phyloP scores from a whole-genome alignment of 2,329 filamentous ascomycete genomes.

The Hypoxylon sp. region DNA sequence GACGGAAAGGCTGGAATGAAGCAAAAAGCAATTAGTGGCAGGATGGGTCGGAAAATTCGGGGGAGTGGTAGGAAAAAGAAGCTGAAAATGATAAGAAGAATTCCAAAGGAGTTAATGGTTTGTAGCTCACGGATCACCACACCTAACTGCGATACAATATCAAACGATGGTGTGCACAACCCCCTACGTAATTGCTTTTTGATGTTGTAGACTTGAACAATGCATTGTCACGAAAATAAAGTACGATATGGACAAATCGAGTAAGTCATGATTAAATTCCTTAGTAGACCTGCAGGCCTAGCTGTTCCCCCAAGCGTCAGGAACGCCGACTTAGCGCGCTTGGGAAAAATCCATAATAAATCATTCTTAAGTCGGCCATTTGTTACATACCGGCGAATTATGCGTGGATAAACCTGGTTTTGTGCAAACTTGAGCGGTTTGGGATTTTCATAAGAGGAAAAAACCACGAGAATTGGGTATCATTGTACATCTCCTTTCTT shows the following conservation, averaged over 20 bases:
- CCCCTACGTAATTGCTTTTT: slow-evolving; percentile 4
- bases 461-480: slow-evolving; percentile 1
- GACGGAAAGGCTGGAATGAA: slow-evolving; percentile 3
- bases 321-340: slow-evolving; percentile 19
- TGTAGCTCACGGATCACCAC: slow-evolving; percentile 13
- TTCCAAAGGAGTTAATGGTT: slow-evolving; percentile 6
- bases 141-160: slow-evolving; percentile 8
- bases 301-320: slow-evolving; percentile 7
- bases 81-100: slow-evolving; percentile 5
- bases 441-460: slow-evolving; percentile 8
- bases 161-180: slow-evolving; percentile 5
- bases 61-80: not conserved
- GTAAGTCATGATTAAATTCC: slow-evolving; percentile 1
- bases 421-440: slow-evolving; percentile 8
- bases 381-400: slow-evolving; percentile 14
- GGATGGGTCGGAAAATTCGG: slow-evolving; percentile 7
- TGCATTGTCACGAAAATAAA: no score
- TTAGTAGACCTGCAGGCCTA: slow-evolving; percentile 1
- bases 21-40: slow-evolving; percentile 13
- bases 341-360: slow-evolving; percentile 16
- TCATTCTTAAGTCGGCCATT: not conserved
- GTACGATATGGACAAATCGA: slow-evolving; percentile 8
- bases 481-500: slow-evolving; percentile 23
- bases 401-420: slow-evolving; percentile 22
- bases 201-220: no score